Conservation (phyloP, 2,329 filamentous ascomycete species). For the Ophidiomyces ophidiicola region DNA sequence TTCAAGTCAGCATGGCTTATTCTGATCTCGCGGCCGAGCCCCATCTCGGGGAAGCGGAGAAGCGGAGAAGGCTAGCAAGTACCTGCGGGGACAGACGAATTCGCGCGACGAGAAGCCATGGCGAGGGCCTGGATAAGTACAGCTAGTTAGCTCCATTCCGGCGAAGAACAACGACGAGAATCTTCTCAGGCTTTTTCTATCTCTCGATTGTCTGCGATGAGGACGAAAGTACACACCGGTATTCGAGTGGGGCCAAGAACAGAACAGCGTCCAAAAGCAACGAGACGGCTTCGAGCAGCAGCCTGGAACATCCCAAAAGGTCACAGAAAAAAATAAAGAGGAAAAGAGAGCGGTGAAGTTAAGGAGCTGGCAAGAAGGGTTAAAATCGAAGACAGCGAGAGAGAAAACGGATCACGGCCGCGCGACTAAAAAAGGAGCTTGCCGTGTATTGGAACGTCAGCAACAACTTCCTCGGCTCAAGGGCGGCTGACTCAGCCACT, state of each 20-base stretch:
- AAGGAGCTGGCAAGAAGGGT: conserved; percentile 11
- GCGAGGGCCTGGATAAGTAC: conserved; percentile 23
- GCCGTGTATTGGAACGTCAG: conserved; percentile 1
- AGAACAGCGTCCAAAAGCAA: conserved; percentile 30
- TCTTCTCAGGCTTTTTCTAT: conserved; percentile 11
- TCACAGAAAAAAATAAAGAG: neutral
- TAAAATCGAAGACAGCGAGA: conserved; percentile 11
- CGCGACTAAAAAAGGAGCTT: no score
- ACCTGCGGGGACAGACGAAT: conserved; percentile 37
- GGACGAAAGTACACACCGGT: conserved; percentile 20
- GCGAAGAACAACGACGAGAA: neutral
- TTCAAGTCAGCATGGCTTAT: conserved; percentile 1
- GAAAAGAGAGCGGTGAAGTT: conserved; percentile 12
- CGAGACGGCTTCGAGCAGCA: conserved; percentile 33
- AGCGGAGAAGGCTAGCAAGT: conserved; percentile 14
- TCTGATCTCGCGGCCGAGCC: neutral
- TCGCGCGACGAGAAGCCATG: conserved; percentile 28
- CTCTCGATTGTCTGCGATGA: neutral
- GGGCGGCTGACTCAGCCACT: no score
- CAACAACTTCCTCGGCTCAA: conserved; percentile 10
- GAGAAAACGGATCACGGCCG: conserved; percentile 15
- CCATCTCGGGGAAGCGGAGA: neutral
- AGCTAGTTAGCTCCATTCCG: neutral
- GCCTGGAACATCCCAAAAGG: conserved; percentile 31
- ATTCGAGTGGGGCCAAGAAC: conserved; percentile 24